Evolutionary conservation across 345 rosid species (phyloP).

Genomic region (Camelina sativa): DNA sequence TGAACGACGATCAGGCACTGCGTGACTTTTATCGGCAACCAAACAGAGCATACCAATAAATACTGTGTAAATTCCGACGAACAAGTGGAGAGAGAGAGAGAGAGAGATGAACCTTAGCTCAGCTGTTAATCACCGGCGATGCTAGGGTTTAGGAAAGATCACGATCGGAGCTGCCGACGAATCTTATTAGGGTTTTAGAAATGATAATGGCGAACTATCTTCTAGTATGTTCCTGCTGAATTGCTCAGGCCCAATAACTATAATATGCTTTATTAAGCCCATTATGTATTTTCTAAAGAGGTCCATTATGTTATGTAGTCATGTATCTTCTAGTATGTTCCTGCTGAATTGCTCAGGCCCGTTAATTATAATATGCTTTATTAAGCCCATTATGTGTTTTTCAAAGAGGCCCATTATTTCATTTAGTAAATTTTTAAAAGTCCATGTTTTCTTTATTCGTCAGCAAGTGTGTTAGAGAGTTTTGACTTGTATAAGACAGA

Average conservation of each 20-base stretch:
- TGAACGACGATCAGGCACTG: conserved; percentile 15
- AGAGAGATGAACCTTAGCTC: conserved; percentile 22
- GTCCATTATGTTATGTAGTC: too few relatives aligned
- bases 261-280: background rate
- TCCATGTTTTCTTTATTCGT: too few relatives aligned
- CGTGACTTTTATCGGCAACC: background rate
- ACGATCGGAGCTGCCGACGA: conserved; percentile 34
- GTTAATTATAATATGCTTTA: background rate
- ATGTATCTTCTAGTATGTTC: background rate
- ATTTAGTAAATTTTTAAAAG: background rate
- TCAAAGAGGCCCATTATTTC: conserved; percentile 6
- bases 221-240: background rate
- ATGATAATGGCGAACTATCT: background rate
- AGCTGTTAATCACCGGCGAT: conserved; percentile 35
- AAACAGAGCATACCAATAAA: conserved; percentile 11
- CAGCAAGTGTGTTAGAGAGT: background rate
- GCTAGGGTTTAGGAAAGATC: conserved; percentile 34
- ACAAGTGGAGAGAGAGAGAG: background rate
- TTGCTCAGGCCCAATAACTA: background rate
- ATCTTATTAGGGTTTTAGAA: conserved; percentile 39
- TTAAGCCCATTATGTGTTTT: background rate
- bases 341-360: background rate
- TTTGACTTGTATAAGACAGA: background rate
- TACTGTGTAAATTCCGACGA: background rate
- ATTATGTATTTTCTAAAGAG: background rate